Evolutionary conservation across 768 basidiomycete genomes (phyloP), one percentile per base, ranked within the genome.

Genomic region (Gelatoporia subvermispora): DNA sequence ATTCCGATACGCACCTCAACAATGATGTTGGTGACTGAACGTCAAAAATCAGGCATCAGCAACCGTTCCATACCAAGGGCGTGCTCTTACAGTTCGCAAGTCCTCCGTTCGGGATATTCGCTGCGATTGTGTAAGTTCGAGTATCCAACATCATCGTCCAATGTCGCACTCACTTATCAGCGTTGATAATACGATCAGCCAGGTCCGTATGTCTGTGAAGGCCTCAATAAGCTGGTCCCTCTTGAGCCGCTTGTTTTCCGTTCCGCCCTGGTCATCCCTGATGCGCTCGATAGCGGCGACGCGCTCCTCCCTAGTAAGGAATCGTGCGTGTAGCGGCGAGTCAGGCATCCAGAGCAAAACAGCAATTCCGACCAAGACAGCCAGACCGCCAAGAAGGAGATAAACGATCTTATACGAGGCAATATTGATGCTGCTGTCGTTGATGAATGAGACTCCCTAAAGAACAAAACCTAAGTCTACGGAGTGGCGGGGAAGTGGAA

Each of bases 61-160:
- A n/a, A n/a, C n/a, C n/a, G n/a, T n/a, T n/a, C n/a, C n/a, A n/a
- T n/a, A n/a, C n/a, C n/a, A 21, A 20, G 5, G 5, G 3, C 25
- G n/a, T 4, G 10, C 4, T 65, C 77, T 48, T 52, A 82, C 81
- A 84, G 48, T 84, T 83, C 52, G 75, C 81, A n/a, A 84, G 60
- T 2, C 63, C 82, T n/a, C 84, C 82, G 54, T 82, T 85, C 0
- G 84, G 82, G 31, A 85, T 78, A 55, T 79, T 84, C 40, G 79
- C 82, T 85, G 43, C 5, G 20, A 36, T 7, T n/a, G 37, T 11
- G 17, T 28, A 3, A 47, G 13, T n/a, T 8, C 17, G 23, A 13
- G 8, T 2, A 17, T 7, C 2, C 15, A 4, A 23, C 16, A 36
- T 10, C 17, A 41, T n/a, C 17, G 8, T 31, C 9, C 3, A 18